Evolutionary conservation across 2,329 filamentous ascomycete genomes (phyloP).

Genomic region (Calonectria leucothoes): DNA sequence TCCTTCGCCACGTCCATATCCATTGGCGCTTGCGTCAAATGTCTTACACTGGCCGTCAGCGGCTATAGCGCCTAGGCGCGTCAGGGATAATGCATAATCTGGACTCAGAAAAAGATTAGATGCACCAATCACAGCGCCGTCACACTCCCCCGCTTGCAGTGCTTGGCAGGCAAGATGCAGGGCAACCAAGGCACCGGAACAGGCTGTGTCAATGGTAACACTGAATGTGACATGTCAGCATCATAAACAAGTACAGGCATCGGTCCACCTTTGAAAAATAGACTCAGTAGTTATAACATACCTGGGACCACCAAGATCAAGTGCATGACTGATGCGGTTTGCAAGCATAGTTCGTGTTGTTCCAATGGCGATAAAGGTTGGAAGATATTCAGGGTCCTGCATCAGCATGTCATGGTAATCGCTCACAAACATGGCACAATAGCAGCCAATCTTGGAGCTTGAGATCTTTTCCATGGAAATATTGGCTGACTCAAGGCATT

Average conservation of each 20-base stretch:
- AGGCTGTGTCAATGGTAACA: conserved; percentile 59
- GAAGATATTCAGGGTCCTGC: conserved; percentile 39
- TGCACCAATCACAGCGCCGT: conserved; percentile 48
- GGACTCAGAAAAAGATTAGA: conserved; percentile 43
- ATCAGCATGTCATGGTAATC: conserved; percentile 40
- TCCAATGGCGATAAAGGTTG: conserved; percentile 40
- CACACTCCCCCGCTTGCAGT: conserved; percentile 46
- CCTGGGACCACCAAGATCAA: conserved; percentile 39
- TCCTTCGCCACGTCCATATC: conserved; percentile 69
- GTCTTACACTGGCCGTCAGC: conserved; percentile 53
- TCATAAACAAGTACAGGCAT: not conserved
- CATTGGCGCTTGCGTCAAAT: conserved; percentile 48
- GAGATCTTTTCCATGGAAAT: conserved; percentile 38
- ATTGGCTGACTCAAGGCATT: conserved; percentile 39
- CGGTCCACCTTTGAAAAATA: not conserved
- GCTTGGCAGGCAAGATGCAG: conserved; percentile 53
- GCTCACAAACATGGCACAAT: conserved; percentile 39
- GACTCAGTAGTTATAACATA: conserved; percentile 10
- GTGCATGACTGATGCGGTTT: conserved; percentile 39
- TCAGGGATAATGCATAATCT: conserved; percentile 40
- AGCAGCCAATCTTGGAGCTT: conserved; percentile 39
- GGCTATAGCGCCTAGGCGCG: conserved; percentile 39
- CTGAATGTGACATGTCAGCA: conserved; percentile 39
- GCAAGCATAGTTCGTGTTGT: conserved; percentile 41
- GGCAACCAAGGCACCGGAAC: conserved; percentile 56